Percentiles rank a stretch among this genome's conserved stretches.
phyloP scores from a whole-genome alignment of 495 filamentous ascomycete species.

The Paragyromitra xinjiangensis region DNA sequence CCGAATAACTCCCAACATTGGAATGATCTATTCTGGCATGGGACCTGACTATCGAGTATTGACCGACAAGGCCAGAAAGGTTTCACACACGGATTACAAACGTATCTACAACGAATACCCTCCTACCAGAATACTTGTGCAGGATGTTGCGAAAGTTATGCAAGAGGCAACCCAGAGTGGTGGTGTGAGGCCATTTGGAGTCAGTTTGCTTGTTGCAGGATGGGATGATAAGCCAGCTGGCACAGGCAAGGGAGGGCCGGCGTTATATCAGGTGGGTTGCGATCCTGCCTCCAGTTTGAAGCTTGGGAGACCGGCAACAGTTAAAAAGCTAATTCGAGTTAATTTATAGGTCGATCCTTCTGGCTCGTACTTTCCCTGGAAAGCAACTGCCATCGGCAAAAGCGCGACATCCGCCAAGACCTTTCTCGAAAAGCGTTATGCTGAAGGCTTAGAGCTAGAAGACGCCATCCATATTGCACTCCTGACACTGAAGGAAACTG shows the following conservation, averaged over 20 bases:
- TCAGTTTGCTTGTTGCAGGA: constrained; percentile 91
- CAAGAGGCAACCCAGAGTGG: constrained; percentile 98
- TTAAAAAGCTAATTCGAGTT: constrained; percentile 16
- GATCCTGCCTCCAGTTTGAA: background rate
- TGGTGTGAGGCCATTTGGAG: constrained; percentile 97
- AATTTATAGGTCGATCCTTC: constrained; percentile 78
- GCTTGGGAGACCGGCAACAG: background rate
- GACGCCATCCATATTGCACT: constrained; percentile 99
- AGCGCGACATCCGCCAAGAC: constrained; percentile 98
- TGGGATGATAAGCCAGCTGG: constrained; percentile 99
- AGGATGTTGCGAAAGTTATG: constrained; percentile 97
- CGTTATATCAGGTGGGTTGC: constrained; percentile 77
- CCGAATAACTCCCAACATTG: constrained; percentile 97
- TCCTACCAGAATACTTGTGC: constrained; percentile 95
- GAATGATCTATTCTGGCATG: constrained; percentile 99
- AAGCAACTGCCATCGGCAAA: constrained; percentile 98
- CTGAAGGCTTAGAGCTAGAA: constrained; percentile 94
- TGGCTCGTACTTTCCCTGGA: constrained; percentile 98
- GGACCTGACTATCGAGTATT: constrained; percentile 97
- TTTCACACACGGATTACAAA: constrained; percentile 99
- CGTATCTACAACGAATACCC: constrained; percentile 99
- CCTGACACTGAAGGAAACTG: constrained; percentile 94
- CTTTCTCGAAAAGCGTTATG: constrained; percentile 98
- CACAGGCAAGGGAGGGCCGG: constrained; percentile 93
- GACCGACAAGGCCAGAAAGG: constrained; percentile 96